Evolutionary conservation across 192 early-diverging fungal species (phyloP), one percentile per base, ranked within the genome.

Genomic region (Spinellus fusiger): DNA sequence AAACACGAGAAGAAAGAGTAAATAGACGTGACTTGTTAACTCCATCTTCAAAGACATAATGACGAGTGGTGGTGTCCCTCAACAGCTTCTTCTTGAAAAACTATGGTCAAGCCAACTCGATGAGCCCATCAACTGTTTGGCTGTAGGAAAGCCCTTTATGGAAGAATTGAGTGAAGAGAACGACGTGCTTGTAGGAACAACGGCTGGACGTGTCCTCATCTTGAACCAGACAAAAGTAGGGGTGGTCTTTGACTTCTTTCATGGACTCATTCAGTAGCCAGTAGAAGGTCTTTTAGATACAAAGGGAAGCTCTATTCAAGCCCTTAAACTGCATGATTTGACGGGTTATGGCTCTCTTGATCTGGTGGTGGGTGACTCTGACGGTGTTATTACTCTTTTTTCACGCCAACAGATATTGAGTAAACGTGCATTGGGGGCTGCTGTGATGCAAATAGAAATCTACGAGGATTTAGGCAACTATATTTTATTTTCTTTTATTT

Each of bases 261-360:
- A 8, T 46, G 5, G 20, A 34, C 26, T 22, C 31, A 37, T 1
- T 33, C 3, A n/a, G 10, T 33, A 65, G 51, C 62, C 68, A 40
- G 66, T 69, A 54, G 71, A 60, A 27, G 33, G 52, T 16, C 44
- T 73, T n/a, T 51, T 73, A 33, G 72, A 74, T 35, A 74, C 66
- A 27, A 74, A 74, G 59, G 57, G 72, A 48, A 66, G 63, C 15
- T 50, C 72, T 35, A 66, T 74, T 29, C 72, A 74, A 59, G 35
- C 63, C 8, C 49, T 74, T 10, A 27, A 65, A 16, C 23, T 74
- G 10, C 59, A 65, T 40, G 67, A 74, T 51, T 37, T 68, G 52
- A 69, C 66, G 35, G 61, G 65, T 25, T 62, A 60, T 60, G 62
- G 62, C 20, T 34, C 49, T 3, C 35, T 58, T 10, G 63, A 65